A percentile compares a stretch with the other conserved stretches of the same genome.
phyloP scores from a whole-genome alignment of 73 alveolate genomes.

The Paramecium biaurelia region DNA sequence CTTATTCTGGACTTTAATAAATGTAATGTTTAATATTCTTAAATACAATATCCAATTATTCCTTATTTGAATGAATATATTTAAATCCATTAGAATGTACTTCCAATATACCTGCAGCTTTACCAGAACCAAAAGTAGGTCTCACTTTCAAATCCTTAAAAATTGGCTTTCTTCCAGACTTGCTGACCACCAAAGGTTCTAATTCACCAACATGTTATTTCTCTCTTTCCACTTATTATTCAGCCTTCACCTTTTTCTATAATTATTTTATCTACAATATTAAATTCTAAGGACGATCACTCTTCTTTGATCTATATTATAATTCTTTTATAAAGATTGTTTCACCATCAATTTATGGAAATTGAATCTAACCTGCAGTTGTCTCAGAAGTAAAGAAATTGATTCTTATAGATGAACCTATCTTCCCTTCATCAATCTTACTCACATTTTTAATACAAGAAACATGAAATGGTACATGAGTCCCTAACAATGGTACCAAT shows the following conservation, averaged over 20 bases:
- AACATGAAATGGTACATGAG: slow-evolving; percentile 91
- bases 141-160: slow-evolving; percentile 83
- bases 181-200: slow-evolving; percentile 4
- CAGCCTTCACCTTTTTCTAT: slow-evolving; percentile 74
- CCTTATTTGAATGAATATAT: slow-evolving; percentile 78
- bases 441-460: slow-evolving; percentile 89
- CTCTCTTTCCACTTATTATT: slow-evolving; percentile 83
- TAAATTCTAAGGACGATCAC: slow-evolving; percentile 37
- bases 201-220: slow-evolving; percentile 69
- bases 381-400: slow-evolving; percentile 35
- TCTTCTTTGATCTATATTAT: slow-evolving; percentile 67
- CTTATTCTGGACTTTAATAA: slow-evolving; percentile 92
- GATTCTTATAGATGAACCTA: slow-evolving; percentile 48
- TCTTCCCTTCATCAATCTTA: slow-evolving; percentile 82
- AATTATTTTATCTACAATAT: slow-evolving; percentile 51
- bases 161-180: slow-evolving; percentile 64
- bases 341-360: slow-evolving; percentile 81
- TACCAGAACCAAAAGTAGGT: slow-evolving; percentile 85
- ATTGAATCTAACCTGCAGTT: slow-evolving; percentile 62
- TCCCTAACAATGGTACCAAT: slow-evolving; percentile 79
- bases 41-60: slow-evolving; percentile 87
- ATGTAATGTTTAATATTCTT: slow-evolving; percentile 91
- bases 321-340: slow-evolving; percentile 88
- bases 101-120: slow-evolving; percentile 87
- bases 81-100: slow-evolving; percentile 93